These are phyloP conservation scores for Byssoonygena ceratinophila DNA, from an alignment of 2,329 filamentous ascomycete species.

Conservation along the genomic window DNA sequence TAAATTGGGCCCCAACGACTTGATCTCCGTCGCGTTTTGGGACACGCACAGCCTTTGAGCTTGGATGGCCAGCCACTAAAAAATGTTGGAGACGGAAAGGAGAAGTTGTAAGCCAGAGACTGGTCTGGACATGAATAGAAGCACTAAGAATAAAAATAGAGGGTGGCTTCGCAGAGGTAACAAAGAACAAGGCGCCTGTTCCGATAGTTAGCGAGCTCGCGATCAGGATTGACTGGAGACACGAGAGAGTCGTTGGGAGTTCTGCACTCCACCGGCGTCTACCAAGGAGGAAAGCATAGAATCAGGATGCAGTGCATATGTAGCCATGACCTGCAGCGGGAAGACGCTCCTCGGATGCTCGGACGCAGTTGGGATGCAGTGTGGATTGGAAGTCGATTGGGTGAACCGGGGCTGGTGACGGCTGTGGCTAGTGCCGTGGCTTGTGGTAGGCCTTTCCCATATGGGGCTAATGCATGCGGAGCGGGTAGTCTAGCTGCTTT, in stretches of 20 bases:
- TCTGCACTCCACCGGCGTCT: too few relatives aligned
- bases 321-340: too few relatives aligned
- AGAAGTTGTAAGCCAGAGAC: too few relatives aligned
- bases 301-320: neutral
- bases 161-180: too few relatives aligned
- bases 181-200: too few relatives aligned
- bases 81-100: neutral
- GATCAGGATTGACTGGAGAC: constrained; percentile 1
- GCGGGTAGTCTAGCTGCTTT: neutral
- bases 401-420: neutral
- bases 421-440: neutral
- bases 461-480: neutral
- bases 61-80: neutral
- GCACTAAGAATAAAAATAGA: neutral
- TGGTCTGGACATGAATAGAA: neutral
- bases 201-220: too few relatives aligned
- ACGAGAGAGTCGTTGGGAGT: too few relatives aligned
- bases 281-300: too few relatives aligned
- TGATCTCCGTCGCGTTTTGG: neutral
- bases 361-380: neutral
- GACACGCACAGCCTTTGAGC: neutral
- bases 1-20: neutral
- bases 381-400: too few relatives aligned
- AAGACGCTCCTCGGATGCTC: too few relatives aligned
- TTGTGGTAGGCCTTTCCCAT: neutral